Conservation (phyloP, 306 rosid genomes). For the Astragalus membranaceus region DNA sequence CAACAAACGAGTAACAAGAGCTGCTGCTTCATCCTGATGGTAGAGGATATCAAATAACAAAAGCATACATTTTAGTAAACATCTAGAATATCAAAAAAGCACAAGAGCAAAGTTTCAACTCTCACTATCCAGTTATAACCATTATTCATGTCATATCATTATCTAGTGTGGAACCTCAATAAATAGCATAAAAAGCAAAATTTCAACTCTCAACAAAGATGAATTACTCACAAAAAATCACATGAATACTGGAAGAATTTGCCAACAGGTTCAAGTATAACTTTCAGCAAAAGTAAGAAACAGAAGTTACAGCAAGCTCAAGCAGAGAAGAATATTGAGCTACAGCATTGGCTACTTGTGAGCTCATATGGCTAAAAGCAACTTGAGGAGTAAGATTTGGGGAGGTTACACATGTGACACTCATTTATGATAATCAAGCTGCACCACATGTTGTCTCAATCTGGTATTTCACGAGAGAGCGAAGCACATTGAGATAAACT, state of each 20-base stretch:
- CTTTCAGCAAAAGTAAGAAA: not conserved
- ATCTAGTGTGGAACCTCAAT: too few species aligned
- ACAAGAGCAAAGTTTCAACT: too few species aligned
- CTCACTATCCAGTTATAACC: too few species aligned
- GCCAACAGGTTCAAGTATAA: not conserved
- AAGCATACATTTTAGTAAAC: constrained; percentile 13
- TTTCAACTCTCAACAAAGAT: not conserved
- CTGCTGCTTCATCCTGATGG: constrained; percentile 69
- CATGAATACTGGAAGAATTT: constrained; percentile 2
- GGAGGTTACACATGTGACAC: too few species aligned
- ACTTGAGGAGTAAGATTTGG: not conserved
- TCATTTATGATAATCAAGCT: too few species aligned
- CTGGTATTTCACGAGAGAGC: too few species aligned
- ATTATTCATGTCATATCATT: too few species aligned
- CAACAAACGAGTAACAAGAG: constrained; percentile 71
- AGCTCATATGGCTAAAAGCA: not conserved
- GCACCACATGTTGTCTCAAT: too few species aligned
- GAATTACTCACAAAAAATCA: constrained; percentile 16
- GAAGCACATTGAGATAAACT: too few species aligned
- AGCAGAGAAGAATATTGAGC: not conserved
- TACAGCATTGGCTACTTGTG: not conserved
- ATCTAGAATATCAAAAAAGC: constrained; percentile 3
- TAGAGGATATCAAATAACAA: constrained; percentile 10
- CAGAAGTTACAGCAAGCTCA: not conserved
- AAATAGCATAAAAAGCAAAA: not conserved